Percentiles rank a stretch among this genome's conserved stretches.
These are phyloP conservation scores for Leptographium lundbergii DNA, from an alignment of 2,329 filamentous ascomycete species.

Conservation along the genomic window DNA sequence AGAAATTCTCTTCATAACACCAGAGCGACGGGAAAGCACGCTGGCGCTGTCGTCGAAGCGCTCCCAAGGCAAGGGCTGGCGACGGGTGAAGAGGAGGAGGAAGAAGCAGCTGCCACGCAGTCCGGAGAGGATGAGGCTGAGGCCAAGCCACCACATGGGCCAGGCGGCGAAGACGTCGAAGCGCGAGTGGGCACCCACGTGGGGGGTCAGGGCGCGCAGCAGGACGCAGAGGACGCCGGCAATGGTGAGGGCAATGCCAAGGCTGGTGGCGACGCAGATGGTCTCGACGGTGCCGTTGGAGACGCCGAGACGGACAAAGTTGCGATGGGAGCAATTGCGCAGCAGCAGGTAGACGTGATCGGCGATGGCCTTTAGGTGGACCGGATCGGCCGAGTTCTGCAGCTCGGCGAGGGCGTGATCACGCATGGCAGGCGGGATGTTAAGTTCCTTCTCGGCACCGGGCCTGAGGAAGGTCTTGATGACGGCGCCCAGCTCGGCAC, in stretches of 20 bases:
- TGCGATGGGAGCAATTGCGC: constrained; percentile 33
- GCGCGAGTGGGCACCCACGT: constrained; percentile 24
- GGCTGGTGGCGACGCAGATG: constrained; percentile 29
- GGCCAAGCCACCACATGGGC: constrained; percentile 32
- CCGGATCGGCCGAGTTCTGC: constrained; percentile 23
- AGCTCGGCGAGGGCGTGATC: constrained; percentile 24
- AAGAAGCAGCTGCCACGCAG: constrained; percentile 34
- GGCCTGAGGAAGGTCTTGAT: constrained; percentile 27
- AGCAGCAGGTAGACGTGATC: constrained; percentile 34
- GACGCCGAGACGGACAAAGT: constrained; percentile 40
- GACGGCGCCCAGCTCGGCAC: constrained; percentile 24
- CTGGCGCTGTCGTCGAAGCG: constrained; percentile 26
- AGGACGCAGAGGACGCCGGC: constrained; percentile 27
- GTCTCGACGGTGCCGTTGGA: constrained; percentile 38
- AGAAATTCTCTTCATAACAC: constrained; percentile 19
- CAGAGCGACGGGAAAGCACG: constrained; percentile 12
- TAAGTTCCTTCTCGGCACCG: constrained; percentile 31
- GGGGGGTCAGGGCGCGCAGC: constrained; percentile 25
- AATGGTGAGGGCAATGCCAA: constrained; percentile 27
- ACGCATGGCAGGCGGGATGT: constrained; percentile 30
- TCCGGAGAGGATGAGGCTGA: constrained; percentile 30
- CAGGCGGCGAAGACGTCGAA: constrained; percentile 29
- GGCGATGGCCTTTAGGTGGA: constrained; percentile 27
- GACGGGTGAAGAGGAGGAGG: constrained; percentile 29
- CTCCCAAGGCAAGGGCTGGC: constrained; percentile 35